Percentiles rank a stretch among this genome's conserved stretches.
These are phyloP conservation scores for Ganoderma leucocontextum DNA, from an alignment of 1,284 basidiomycete species.

Conservation along the genomic window DNA sequence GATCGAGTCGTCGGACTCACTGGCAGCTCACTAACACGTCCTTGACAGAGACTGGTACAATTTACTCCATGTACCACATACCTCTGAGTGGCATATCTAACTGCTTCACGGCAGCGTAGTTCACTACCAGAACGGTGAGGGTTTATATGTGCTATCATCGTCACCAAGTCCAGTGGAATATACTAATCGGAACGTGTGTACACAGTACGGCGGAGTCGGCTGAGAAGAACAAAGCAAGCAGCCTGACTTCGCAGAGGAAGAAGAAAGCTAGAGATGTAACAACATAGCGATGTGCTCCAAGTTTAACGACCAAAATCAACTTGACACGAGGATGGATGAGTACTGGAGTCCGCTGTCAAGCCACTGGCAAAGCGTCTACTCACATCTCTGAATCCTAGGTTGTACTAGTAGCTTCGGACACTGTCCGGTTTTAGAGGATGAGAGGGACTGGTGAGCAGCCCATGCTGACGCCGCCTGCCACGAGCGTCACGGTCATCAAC, in stretches of 20 bases:
- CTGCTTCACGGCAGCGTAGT: neutral
- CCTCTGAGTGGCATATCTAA: too few relatives aligned
- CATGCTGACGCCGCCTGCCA: slow-evolving; percentile 18
- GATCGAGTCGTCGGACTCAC: too few relatives aligned
- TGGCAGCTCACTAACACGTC: too few relatives aligned
- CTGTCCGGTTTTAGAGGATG: slow-evolving; percentile 8
- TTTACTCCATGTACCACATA: too few relatives aligned
- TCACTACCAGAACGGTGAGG: neutral
- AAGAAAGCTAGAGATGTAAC: slow-evolving; percentile 24
- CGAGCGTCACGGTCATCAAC: neutral
- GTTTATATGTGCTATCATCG: neutral
- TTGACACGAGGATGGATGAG: neutral
- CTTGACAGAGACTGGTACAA: too few relatives aligned
- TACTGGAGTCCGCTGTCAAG: neutral
- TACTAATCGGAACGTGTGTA: slow-evolving; percentile 6
- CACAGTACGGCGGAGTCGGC: slow-evolving; percentile 29
- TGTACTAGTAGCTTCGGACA: neutral
- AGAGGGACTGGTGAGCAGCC: slow-evolving; percentile 23
- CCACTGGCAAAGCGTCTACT: neutral
- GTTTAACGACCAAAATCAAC: neutral
- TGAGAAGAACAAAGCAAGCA: slow-evolving; percentile 14
- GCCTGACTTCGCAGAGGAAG: slow-evolving; percentile 16
- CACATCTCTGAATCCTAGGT: neutral
- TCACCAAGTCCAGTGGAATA: too few relatives aligned
- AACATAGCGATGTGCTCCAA: slow-evolving; percentile 8